Conservation (phyloP, 192 early-diverging fungal species). For the Anaeromyces robustus region DNA sequence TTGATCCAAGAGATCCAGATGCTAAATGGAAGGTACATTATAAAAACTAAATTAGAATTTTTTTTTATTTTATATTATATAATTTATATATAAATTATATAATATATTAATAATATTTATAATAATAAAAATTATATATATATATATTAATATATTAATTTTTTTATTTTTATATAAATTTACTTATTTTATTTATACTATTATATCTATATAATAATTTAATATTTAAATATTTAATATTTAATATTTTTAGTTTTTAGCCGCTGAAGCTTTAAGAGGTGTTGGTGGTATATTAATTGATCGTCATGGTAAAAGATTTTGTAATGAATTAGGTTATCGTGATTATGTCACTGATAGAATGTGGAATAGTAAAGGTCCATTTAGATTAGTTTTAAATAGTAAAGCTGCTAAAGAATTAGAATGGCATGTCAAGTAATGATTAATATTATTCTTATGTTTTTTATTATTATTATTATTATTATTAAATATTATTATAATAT, state of each 20-base stretch:
- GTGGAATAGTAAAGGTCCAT: constrained; percentile 67
- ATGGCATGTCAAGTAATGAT: constrained; percentile 62
- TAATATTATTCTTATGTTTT: not conserved
- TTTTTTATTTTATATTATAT: too few species aligned
- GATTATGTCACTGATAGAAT: constrained; percentile 85
- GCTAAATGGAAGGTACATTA: constrained; percentile 58
- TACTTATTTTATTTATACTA: too few species aligned
- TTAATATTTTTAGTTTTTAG: constrained; percentile 45
- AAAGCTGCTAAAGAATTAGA: constrained; percentile 76
- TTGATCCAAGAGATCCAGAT: constrained; percentile 73
- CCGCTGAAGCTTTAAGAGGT: constrained; percentile 90
- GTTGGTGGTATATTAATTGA: constrained; percentile 74
- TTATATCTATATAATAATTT: too few species aligned
- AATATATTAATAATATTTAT: too few species aligned
- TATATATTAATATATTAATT: not conserved
- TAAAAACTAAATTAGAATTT: too few species aligned
- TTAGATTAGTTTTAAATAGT: constrained; percentile 67
- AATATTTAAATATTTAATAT: too few species aligned
- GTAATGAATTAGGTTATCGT: constrained; percentile 84
- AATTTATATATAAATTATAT: too few species aligned
- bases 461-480: not conserved
- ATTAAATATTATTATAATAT: too few species aligned
- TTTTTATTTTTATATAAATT: not conserved
- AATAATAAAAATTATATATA: not conserved
- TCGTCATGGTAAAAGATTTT: constrained; percentile 71